Percentiles rank a stretch among this genome's conserved stretches.
These are phyloP conservation scores for Lodderomyces pseudojiufengensis DNA, from an alignment of 1,139 yeast species.

Conservation along the genomic window DNA sequence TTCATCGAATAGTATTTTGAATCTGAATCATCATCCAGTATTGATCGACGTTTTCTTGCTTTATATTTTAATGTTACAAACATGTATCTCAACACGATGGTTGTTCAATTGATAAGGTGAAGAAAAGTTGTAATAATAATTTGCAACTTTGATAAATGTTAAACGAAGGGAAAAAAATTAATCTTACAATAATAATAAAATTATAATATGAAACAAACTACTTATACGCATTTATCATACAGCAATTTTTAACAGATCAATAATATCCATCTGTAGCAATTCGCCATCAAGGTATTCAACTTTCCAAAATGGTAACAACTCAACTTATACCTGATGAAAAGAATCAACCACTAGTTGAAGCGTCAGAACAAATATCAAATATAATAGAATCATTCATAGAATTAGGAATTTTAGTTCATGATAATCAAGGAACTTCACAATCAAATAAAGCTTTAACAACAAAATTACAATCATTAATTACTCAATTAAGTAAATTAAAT, in stretches of 20 bases:
- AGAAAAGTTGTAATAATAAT: too few species aligned
- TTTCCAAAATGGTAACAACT: slow-evolving; percentile 37
- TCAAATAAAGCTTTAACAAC: slow-evolving; percentile 43
- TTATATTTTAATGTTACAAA: slow-evolving; percentile 5
- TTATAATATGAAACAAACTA: background rate
- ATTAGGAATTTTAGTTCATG: slow-evolving; percentile 87
- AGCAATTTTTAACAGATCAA: too few species aligned
- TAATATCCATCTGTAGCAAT: too few species aligned
- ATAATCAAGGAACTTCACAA: slow-evolving; percentile 76
- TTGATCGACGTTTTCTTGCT: too few species aligned
- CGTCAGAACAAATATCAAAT: slow-evolving; percentile 61
- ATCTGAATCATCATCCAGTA: too few species aligned
- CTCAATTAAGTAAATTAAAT: slow-evolving; percentile 29
- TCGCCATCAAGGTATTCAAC: too few species aligned
- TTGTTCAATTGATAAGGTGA: too few species aligned
- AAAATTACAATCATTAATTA: slow-evolving; percentile 39
- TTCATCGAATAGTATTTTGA: too few species aligned
- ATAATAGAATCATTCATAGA: slow-evolving; percentile 85
- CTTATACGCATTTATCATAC: background rate
- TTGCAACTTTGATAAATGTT: background rate
- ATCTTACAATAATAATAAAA: background rate
- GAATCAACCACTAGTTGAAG: slow-evolving; percentile 42
- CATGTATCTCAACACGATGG: too few species aligned
- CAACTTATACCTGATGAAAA: slow-evolving; percentile 21
- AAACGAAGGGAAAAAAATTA: background rate